phyloP scores from a whole-genome alignment of 2,329 filamentous ascomycete genomes.

The Colletotrichum sp. region DNA sequence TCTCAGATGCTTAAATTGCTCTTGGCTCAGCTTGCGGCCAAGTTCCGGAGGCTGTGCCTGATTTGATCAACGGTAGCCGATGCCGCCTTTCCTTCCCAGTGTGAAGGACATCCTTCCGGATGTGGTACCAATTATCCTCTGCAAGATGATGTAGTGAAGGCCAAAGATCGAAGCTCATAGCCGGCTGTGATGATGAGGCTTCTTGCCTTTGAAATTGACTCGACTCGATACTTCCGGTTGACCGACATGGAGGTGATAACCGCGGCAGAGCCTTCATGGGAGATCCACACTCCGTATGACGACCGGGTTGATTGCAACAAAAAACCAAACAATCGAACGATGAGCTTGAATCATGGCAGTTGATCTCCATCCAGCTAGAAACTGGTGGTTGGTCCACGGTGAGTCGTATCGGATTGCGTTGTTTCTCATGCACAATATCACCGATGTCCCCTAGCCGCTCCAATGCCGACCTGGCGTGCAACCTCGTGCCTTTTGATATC shows the following conservation, averaged over 20 bases:
- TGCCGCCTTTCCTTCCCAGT: not conserved
- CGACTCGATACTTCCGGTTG: not conserved
- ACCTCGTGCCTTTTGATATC: not conserved
- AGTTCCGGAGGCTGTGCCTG: not conserved
- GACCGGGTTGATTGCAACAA: not conserved
- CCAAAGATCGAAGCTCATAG: not conserved
- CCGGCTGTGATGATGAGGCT: not conserved
- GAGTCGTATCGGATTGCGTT: not conserved
- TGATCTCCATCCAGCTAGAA: not conserved
- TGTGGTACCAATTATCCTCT: not conserved
- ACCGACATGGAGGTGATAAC: not conserved
- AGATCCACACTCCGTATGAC: not conserved
- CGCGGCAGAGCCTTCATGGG: not conserved
- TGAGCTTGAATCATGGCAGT: not conserved
- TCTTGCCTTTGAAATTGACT: not conserved
- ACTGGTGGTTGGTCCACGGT: not conserved
- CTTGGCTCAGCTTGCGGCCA: not conserved
- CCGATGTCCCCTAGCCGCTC: not conserved
- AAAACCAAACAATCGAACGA: not conserved
- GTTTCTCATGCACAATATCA: not conserved
- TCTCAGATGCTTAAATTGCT: not conserved
- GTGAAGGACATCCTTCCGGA: not conserved
- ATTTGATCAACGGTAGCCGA: not conserved
- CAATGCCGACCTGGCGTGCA: not conserved
- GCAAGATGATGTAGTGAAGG: not conserved